Evolutionary conservation across 345 rosid genomes (phyloP).

Genomic region (Raphanus sativus): DNA sequence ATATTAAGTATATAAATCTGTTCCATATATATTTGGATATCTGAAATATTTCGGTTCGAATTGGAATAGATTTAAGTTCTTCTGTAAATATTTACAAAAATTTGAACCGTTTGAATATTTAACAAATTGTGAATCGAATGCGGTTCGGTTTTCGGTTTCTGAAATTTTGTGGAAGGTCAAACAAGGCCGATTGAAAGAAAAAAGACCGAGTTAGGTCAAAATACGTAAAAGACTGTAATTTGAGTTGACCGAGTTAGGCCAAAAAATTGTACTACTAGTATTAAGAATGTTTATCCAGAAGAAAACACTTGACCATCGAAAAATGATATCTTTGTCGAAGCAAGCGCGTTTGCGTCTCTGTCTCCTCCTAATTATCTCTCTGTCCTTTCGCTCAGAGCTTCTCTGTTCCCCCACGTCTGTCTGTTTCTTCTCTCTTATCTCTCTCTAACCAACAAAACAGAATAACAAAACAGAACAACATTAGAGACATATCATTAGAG

Average conservation of each 20-base stretch:
- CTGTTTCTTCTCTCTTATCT: not conserved
- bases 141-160: no score
- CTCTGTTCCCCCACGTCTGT: constrained; percentile 38
- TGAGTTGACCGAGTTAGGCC: not conserved
- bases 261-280: not conserved
- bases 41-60: no score
- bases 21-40: no score
- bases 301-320: not conserved
- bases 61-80: no score
- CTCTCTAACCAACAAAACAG: not conserved
- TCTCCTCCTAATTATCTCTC: constrained; percentile 32
- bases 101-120: no score
- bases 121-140: no score
- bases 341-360: constrained; percentile 40
- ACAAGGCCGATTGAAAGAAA: not conserved
- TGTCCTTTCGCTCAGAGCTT: constrained; percentile 22
- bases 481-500: not conserved
- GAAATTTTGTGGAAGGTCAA: not conserved
- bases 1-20: no score
- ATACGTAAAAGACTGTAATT: constrained; percentile 10
- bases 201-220: constrained; percentile 15
- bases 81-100: no score
- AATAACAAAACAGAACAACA: constrained; percentile 4
- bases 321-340: constrained; percentile 20
- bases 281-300: constrained; percentile 20